Percentiles rank a stretch among this genome's conserved stretches.
Evolutionary conservation across 1,284 basidiomycete species (phyloP).

Genomic region (Inonotus hispidus): DNA sequence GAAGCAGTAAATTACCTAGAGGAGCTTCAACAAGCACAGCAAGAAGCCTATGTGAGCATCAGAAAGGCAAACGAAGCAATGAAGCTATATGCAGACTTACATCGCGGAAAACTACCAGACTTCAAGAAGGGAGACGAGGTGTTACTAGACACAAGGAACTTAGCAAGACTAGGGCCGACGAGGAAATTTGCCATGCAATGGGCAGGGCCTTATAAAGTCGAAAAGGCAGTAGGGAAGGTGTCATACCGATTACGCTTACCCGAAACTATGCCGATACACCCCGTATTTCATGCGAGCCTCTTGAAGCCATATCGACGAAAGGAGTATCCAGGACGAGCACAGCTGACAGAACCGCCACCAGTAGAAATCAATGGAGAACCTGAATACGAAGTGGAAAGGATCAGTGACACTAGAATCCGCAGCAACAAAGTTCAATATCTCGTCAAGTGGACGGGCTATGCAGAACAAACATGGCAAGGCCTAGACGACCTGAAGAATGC

Average conservation of each 20-base stretch:
- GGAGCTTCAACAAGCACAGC: background rate
- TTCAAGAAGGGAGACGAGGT: slow-evolving; percentile 29
- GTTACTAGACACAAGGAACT: slow-evolving; percentile 26
- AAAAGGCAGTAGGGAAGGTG: slow-evolving; percentile 22
- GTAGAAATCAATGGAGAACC: background rate
- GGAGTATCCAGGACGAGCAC: background rate
- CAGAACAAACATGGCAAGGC: background rate
- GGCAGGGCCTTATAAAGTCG: slow-evolving; percentile 33
- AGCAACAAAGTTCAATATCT: background rate
- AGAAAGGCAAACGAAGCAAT: slow-evolving; percentile 22
- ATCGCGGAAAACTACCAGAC: slow-evolving; percentile 15
- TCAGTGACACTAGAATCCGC: background rate
- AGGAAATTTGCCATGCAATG: slow-evolving; percentile 27
- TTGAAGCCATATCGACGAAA: slow-evolving; percentile 21
- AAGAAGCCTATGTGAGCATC: slow-evolving; percentile 3
- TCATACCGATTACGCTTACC: slow-evolving; percentile 33
- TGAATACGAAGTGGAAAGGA: background rate
- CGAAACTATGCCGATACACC: slow-evolving; percentile 28
- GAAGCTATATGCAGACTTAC: slow-evolving; percentile 21
- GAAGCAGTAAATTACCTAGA: background rate
- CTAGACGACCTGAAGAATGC: no score
- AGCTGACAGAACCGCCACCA: background rate
- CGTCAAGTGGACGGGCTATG: background rate
- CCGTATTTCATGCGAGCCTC: slow-evolving; percentile 33
- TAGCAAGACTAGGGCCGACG: slow-evolving; percentile 26